A percentile compares a stretch with the other conserved stretches of the same genome.
Conservation (phyloP, 1,139 yeast species). For the Arxiozyma slooffiae region DNA sequence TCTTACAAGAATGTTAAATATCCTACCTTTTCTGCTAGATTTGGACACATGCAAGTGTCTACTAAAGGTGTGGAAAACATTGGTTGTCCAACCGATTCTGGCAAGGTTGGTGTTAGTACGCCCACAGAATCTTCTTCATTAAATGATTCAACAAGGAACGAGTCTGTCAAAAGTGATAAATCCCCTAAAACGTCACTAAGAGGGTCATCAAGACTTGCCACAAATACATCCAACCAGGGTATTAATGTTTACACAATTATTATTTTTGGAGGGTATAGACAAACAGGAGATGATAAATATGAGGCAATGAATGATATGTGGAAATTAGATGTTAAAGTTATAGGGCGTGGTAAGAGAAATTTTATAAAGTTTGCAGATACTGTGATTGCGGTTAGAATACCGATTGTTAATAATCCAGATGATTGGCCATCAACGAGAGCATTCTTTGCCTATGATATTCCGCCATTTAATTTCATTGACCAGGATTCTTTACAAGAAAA, state of each 20-base stretch:
- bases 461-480: constrained; percentile 13
- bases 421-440: constrained; percentile 32
- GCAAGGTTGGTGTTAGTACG: not conserved
- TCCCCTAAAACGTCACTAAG: not conserved
- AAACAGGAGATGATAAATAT: constrained; percentile 26
- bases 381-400: constrained; percentile 28
- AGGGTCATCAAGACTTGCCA: not conserved
- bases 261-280: constrained; percentile 39
- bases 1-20: constrained; percentile 33
- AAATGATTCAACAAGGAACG: not conserved
- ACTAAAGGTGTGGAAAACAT: constrained; percentile 1
- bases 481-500: constrained; percentile 10
- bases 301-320: constrained; percentile 40
- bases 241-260: constrained; percentile 25
- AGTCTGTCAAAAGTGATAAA: not conserved
- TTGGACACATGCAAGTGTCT: constrained; percentile 37
- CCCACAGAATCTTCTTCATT: not conserved
- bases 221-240: constrained; percentile 5
- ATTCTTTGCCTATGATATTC: constrained; percentile 28
- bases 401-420: constrained; percentile 11
- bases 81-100: not conserved
- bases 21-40: constrained; percentile 37
- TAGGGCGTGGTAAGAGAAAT: constrained; percentile 30
- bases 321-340: constrained; percentile 37
- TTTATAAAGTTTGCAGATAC: constrained; percentile 31